Evolutionary conservation across 129 eudicot genomes (phyloP), one percentile per base, ranked within the genome.

Genomic region (Sambucus nigra): DNA sequence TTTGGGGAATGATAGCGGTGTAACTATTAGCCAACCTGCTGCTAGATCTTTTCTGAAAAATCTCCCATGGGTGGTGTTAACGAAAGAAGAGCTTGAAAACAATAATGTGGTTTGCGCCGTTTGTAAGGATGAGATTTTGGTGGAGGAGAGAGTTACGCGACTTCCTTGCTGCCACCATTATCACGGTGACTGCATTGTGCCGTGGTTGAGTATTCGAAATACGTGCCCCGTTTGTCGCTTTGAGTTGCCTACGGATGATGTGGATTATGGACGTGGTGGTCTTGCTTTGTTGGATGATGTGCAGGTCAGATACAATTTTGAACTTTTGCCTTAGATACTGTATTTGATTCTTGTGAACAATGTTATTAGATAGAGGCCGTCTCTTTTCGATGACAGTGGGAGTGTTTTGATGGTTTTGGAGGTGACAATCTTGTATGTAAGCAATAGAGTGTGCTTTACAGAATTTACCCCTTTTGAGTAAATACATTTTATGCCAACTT

Each of bases 211-310:
- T 3, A 81, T 84, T 45, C 76, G 95, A n/a, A 89, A 89, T 50
- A 84, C 95, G 0, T 89, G 97, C 53, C 97, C 97, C 4, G 93
- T 89, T 76, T 89, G 97, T 69, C 77, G 97, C 14, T 67, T 71
- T 71, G 97, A 89, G 75, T 52, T 89, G 77, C 97, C 94, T 44
- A 89, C 95, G 1, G 97, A 89, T 61, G 95, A 89, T 69, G 71
- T 70, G 10, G 88, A 76, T 35, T 84, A 84, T 38, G 95, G 84
- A 75, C 71, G 55, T 66, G 67, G 35, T 59, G 65, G 47, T 57
- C 61, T 60, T 46, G 57, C 50, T 26, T n/a, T 41, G 50, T 22
- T 44, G 19, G 55, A 59, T 54, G 81, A 70, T 66, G 50, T 74
- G 41, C 72, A 69, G 69, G 80, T 66, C 51, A 69, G 72, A 64